Conservation (phyloP, 2,329 filamentous ascomycete species). For the Claviceps cyperi region DNA sequence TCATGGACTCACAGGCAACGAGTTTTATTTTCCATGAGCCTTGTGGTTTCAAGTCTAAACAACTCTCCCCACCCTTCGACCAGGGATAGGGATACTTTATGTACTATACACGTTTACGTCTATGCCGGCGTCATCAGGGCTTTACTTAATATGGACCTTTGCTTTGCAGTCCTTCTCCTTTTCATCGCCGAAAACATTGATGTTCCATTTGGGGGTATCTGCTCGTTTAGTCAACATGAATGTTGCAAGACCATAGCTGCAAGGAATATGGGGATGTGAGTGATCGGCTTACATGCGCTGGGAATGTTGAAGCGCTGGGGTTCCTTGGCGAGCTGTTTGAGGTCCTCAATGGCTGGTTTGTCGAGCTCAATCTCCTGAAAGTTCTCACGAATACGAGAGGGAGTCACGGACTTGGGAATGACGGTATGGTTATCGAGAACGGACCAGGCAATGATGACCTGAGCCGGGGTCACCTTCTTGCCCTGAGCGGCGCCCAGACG, state of each 20-base stretch:
- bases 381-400: constrained; percentile 53
- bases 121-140: background rate
- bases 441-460: constrained; percentile 43
- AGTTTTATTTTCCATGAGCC: background rate
- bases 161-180: constrained; percentile 35
- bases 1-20: too few relatives aligned
- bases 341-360: constrained; percentile 41
- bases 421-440: constrained; percentile 48
- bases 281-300: constrained; percentile 22
- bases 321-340: constrained; percentile 46
- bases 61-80: background rate
- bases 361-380: constrained; percentile 51
- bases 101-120: background rate
- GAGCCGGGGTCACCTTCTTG: constrained; percentile 26
- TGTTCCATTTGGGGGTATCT: constrained; percentile 40
- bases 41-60: background rate
- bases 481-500: constrained; percentile 20
- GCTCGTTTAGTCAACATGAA: background rate
- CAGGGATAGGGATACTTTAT: background rate
- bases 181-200: constrained; percentile 40
- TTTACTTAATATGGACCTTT: constrained; percentile 27
- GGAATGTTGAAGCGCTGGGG: constrained; percentile 31
- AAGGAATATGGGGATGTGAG: background rate
- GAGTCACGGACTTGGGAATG: constrained; percentile 61
- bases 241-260: constrained; percentile 2